A percentile compares a stretch with the other conserved stretches of the same genome.
phyloP scores from a whole-genome alignment of 2,329 filamentous ascomycete genomes.

The Cercospora zeae-maydis region DNA sequence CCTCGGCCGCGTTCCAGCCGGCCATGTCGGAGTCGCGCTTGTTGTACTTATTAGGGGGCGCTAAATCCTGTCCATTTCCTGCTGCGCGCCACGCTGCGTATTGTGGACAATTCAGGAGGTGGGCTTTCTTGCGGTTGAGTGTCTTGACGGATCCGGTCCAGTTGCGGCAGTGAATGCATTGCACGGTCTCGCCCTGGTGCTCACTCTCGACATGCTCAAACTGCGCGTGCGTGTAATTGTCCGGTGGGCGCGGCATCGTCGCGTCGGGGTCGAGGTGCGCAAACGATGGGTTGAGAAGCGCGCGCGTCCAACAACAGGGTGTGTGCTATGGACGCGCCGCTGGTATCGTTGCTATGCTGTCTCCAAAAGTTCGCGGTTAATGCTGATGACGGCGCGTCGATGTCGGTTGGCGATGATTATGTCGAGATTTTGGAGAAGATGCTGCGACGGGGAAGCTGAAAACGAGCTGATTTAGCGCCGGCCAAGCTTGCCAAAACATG shows the following conservation, averaged over 20 bases:
- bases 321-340: neutral
- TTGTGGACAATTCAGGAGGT: conserved; percentile 30
- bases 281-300: neutral
- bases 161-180: conserved; percentile 33
- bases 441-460: neutral
- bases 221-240: conserved; percentile 31
- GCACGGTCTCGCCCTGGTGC: conserved; percentile 30
- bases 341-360: neutral
- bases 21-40: conserved; percentile 28
- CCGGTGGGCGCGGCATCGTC: conserved; percentile 27
- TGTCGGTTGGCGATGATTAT: conserved; percentile 7
- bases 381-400: neutral
- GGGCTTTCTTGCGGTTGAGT: conserved; percentile 35
- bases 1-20: conserved; percentile 21
- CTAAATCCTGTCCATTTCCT: conserved; percentile 35
- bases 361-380: neutral
- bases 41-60: conserved; percentile 33
- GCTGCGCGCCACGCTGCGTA: conserved; percentile 32
- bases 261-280: neutral
- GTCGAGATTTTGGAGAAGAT: conserved; percentile 1
- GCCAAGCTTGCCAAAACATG: conserved; percentile 8
- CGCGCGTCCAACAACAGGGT: neutral
- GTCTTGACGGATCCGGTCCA: conserved; percentile 35
- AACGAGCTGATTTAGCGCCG: conserved; percentile 2
- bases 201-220: conserved; percentile 29